Base-by-base conservation (phyloP, 768 basidiomycete genomes). In the Amanita brunnescens region DNA sequence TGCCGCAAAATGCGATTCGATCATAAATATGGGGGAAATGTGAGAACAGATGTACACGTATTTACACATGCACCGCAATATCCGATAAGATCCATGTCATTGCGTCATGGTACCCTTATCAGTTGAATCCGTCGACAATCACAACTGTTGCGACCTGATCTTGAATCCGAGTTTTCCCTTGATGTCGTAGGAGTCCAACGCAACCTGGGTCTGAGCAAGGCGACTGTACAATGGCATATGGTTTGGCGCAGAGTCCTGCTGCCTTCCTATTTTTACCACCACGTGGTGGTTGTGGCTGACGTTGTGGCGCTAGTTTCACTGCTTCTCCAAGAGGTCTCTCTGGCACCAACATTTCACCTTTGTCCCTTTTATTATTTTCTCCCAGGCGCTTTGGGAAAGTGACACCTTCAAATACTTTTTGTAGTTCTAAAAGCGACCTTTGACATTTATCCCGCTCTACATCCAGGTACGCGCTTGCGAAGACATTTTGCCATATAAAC, bases 1-100 rank as follows among this genome's bases (percentile, higher is more conserved):
- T 32, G 49, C 49, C 18, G 49, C 26, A 37, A 49, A 49, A 33
- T 21, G 49, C 8, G 49, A 41, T 16, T 14, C 18, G 29, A 49
- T 49, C 18, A 33, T 40, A 29, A 39, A 20, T 20, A 39, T 49
- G 38, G 49, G 37, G 29, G 49, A 24, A 33, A 41, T 49, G 14
- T 49, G 29, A 33, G n/a, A 49, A 49, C 24, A 26, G 14, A n/a
- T 35, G 30, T 47, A 47, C 20, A 24, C 45, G 33, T 47, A 34
- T 35, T 33, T 32, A 18, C 35, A 18, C 35, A 42, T 41, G 23
- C 37, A 41, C 26, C 26, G 14, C 24, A n/a, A 13, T 16, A 35
- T 20, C 45, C 18, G 16, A 33, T 35, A 34, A 33, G 33, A 39
- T 24, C 10, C 23, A 39, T 37, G 34, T 34, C 20, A 23, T 47